Conservation (phyloP, 345 rosid genomes). For the Eucalyptus fibrosa region DNA sequence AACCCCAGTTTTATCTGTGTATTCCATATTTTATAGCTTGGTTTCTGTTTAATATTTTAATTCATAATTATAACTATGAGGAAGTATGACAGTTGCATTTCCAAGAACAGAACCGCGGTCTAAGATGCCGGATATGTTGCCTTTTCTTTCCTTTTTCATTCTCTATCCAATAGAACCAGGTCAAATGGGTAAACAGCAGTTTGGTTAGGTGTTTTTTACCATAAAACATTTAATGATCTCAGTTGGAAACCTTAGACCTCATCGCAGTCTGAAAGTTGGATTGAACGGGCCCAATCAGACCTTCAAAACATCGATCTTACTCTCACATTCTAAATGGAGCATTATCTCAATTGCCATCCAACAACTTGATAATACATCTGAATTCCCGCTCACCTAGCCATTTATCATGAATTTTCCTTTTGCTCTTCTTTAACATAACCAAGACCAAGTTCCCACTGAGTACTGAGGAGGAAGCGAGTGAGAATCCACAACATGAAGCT, state of each 20-base stretch:
- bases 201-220: neutral
- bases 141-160: neutral
- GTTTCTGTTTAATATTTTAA: neutral
- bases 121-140: neutral
- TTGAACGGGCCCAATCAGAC: neutral
- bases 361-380: neutral
- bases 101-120: neutral
- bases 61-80: neutral
- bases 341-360: neutral
- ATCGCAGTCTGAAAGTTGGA: neutral
- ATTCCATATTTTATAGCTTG: neutral
- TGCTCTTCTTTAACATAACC: neutral
- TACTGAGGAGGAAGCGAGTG: neutral
- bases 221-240: neutral
- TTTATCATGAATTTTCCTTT: neutral
- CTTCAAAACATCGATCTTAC: neutral
- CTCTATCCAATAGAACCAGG: neutral
- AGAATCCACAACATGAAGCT: neutral
- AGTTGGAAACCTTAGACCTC: neutral
- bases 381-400: neutral
- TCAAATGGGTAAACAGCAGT: neutral
- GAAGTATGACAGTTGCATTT: neutral
- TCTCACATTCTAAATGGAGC: neutral
- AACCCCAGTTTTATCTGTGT: neutral
- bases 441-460: neutral